A percentile compares a stretch with the other conserved stretches of the same genome.
These are phyloP conservation scores for Rhizopus stolonifer DNA, from an alignment of 371 early-diverging fungal genomes.

Conservation along the genomic window DNA sequence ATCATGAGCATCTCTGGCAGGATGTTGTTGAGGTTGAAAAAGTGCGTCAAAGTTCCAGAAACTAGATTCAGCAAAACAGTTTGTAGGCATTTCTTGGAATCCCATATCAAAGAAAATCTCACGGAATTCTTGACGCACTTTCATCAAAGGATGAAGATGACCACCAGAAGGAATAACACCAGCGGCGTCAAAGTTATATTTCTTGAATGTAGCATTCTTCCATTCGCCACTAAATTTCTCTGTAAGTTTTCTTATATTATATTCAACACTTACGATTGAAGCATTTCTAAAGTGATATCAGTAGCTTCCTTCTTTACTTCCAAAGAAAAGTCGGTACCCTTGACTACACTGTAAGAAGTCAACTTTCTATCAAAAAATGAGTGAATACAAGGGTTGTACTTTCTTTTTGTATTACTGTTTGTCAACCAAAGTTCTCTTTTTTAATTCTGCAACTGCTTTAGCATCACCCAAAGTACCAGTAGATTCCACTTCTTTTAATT, in stretches of 20 bases:
- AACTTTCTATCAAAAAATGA: constrained; percentile 66
- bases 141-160: constrained; percentile 98
- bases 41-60: constrained; percentile 99
- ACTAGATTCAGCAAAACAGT: constrained; percentile 97
- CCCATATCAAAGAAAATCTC: constrained; percentile 99
- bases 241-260: no score
- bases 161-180: constrained; percentile 90
- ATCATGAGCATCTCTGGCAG: constrained; percentile 99
- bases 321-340: constrained; percentile 89
- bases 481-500: constrained; percentile 66
- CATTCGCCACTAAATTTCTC: constrained; percentile 74
- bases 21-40: constrained; percentile 99
- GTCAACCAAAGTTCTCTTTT: constrained; percentile 85
- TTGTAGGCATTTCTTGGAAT: constrained; percentile 99
- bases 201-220: constrained; percentile 93
- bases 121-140: constrained; percentile 99
- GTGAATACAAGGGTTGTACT: constrained; percentile 12
- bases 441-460: constrained; percentile 78
- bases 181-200: constrained; percentile 97
- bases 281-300: constrained; percentile 96
- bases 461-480: constrained; percentile 65
- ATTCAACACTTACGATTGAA: constrained; percentile 57
- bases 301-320: constrained; percentile 86
- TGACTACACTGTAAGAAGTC: constrained; percentile 82
- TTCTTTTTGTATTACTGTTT: constrained; percentile 54